phyloP scores from a whole-genome alignment of 495 filamentous ascomycete genomes.

The Penicillium verhagenii region DNA sequence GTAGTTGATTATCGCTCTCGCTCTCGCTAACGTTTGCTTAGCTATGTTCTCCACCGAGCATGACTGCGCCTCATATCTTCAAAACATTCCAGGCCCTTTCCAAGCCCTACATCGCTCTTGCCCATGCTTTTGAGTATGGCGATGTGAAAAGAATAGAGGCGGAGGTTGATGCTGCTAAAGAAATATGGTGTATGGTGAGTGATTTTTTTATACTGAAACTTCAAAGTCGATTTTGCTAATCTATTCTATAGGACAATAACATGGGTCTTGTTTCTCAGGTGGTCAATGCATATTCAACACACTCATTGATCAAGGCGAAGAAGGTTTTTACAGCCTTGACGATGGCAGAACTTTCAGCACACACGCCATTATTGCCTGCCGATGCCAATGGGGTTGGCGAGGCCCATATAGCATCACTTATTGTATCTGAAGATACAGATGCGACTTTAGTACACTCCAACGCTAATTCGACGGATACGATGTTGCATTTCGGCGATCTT shows the following conservation, averaged over 20 bases:
- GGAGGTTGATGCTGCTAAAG: slow-evolving; percentile 55
- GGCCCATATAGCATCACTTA: slow-evolving; percentile 50
- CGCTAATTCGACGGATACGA: slow-evolving; percentile 41
- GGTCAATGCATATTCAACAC: slow-evolving; percentile 44
- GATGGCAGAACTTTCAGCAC: slow-evolving; percentile 38
- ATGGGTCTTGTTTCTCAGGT: slow-evolving; percentile 54
- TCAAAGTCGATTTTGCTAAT: no score
- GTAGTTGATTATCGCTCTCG: no score
- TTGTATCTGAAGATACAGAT: slow-evolving; percentile 53
- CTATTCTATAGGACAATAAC: slow-evolving; percentile 55
- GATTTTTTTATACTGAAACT: not conserved
- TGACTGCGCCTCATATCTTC: slow-evolving; percentile 44
- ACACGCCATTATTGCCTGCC: slow-evolving; percentile 39
- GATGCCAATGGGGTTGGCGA: slow-evolving; percentile 42
- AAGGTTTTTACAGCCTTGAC: slow-evolving; percentile 49
- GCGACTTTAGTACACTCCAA: slow-evolving; percentile 52
- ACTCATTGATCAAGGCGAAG: slow-evolving; percentile 42
- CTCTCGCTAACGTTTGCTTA: slow-evolving; percentile 23
- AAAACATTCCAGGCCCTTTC: slow-evolving; percentile 59
- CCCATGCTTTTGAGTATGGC: slow-evolving; percentile 62
- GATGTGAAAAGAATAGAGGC: slow-evolving; percentile 54
- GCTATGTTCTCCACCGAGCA: slow-evolving; percentile 41
- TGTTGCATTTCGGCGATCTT: slow-evolving; percentile 33
- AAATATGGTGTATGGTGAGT: slow-evolving; percentile 60
- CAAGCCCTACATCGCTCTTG: slow-evolving; percentile 70